Conservation (phyloP, 345 rosid species). For the Limnanthes douglasii region DNA sequence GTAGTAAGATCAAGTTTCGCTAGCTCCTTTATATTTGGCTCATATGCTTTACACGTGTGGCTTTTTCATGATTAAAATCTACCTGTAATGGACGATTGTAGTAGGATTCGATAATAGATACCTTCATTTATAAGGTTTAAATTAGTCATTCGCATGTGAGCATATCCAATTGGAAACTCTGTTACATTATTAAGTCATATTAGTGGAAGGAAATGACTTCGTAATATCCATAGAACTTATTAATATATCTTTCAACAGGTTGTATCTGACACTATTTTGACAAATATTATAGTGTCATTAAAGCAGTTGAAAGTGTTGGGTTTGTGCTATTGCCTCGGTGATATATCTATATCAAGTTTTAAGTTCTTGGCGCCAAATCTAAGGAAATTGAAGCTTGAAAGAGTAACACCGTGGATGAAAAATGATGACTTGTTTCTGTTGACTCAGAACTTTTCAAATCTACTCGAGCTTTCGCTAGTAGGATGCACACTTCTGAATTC, state of each 20-base stretch:
- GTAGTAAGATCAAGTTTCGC: no score
- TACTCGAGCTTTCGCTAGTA: conserved; percentile 44
- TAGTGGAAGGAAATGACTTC: no score
- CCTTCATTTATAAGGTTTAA: no score
- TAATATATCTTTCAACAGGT: conserved; percentile 29
- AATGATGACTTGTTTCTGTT: conserved; percentile 41
- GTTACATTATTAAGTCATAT: no score
- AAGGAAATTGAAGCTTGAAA: conserved; percentile 44
- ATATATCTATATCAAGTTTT: conserved; percentile 46
- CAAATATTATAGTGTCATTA: conserved; percentile 23
- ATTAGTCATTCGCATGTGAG: no score
- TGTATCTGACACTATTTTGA: conserved; percentile 38
- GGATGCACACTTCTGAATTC: conserved; percentile 51
- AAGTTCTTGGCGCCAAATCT: conserved; percentile 25
- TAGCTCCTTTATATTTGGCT: no score
- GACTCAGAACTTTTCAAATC: conserved; percentile 29
- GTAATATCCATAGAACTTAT: no score
- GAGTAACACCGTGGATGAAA: conserved; percentile 74
- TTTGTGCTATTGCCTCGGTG: conserved; percentile 65
- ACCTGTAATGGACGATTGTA: no score
- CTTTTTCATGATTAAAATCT: no score
- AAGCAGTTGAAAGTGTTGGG: conserved; percentile 33
- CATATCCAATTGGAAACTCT: no score
- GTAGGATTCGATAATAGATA: no score
- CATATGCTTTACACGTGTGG: no score